Percentiles rank a stretch among this genome's conserved stretches.
Evolutionary conservation across 2,329 filamentous ascomycete species (phyloP).

Genomic region (Alternaria metachromatica): DNA sequence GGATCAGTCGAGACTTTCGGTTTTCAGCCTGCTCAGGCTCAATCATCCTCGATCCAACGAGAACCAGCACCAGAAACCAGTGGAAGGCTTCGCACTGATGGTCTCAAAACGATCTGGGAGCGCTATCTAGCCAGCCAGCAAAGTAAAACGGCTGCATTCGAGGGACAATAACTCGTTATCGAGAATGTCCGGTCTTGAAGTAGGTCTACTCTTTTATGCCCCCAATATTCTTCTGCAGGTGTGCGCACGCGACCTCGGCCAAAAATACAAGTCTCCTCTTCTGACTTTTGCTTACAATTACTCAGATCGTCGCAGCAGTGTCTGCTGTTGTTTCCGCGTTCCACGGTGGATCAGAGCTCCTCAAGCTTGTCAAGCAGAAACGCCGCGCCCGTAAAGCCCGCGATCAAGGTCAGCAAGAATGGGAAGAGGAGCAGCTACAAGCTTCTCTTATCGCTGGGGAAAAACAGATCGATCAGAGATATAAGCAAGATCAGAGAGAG

Average conservation of each 20-base stretch:
- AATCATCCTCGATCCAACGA: neutral
- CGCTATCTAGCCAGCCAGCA: neutral
- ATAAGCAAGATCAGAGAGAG: slow-evolving; percentile 42
- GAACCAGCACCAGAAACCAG: neutral
- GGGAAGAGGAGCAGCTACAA: slow-evolving; percentile 49
- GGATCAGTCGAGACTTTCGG: too few relatives aligned
- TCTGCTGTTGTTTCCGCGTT: slow-evolving; percentile 53
- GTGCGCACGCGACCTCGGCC: neutral
- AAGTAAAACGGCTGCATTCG: neutral
- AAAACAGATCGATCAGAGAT: slow-evolving; percentile 42
- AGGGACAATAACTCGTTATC: neutral
- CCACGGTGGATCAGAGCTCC: slow-evolving; percentile 50
- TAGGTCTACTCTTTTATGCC: slow-evolving; percentile 18
- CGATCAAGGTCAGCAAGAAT: slow-evolving; percentile 32
- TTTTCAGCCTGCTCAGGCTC: neutral
- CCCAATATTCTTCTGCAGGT: neutral
- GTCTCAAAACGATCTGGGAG: neutral
- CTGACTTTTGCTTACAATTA: neutral
- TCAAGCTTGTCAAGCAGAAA: slow-evolving; percentile 45
- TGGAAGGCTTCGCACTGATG: slow-evolving; percentile 1
- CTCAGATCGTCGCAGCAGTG: slow-evolving; percentile 50
- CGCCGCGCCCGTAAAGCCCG: slow-evolving; percentile 38
- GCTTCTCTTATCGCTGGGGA: slow-evolving; percentile 49
- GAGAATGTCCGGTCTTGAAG: slow-evolving; percentile 39
- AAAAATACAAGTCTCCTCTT: neutral